Conservation (phyloP, 192 early-diverging fungal genomes). For the Rhizophagus prolifer region DNA sequence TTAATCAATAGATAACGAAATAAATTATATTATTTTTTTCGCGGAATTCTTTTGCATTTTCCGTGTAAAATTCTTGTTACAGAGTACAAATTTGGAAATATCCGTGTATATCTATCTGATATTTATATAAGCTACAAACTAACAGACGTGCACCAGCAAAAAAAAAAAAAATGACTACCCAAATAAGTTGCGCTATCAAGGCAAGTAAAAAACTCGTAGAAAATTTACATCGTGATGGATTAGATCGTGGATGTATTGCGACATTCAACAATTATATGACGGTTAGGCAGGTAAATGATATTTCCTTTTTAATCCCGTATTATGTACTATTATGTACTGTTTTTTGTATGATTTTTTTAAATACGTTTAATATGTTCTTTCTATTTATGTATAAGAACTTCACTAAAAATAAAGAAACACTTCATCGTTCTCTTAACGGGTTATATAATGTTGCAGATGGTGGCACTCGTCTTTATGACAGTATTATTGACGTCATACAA, state of each 20-base stretch:
- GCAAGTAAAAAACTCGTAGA: slow-evolving; percentile 22
- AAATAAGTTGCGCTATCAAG: slow-evolving; percentile 15
- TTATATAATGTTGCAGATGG: neutral
- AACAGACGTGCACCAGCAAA: no score
- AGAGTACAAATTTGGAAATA: no score
- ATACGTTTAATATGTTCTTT: neutral
- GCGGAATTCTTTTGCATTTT: no score
- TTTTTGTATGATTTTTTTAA: neutral
- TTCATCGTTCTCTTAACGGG: slow-evolving; percentile 20
- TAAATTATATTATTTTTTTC: no score
- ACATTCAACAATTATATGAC: slow-evolving; percentile 20
- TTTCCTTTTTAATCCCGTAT: neutral
- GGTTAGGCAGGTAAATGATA: slow-evolving; percentile 22
- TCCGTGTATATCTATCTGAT: no score
- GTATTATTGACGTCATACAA: slow-evolving; percentile 3
- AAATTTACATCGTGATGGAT: slow-evolving; percentile 29
- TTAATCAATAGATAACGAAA: no score
- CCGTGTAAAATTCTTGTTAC: no score
- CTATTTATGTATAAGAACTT: neutral
- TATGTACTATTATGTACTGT: no score
- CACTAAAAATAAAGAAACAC: neutral
- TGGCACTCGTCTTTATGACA: slow-evolving; percentile 21
- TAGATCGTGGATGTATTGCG: slow-evolving; percentile 27
- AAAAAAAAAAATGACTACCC: neutral
- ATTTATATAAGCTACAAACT: no score